Percentiles rank a stretch among this genome's conserved stretches.
These are phyloP conservation scores for Petunia hybrid DNA, from an alignment of 305 asterid genomes.

Conservation along the genomic window DNA sequence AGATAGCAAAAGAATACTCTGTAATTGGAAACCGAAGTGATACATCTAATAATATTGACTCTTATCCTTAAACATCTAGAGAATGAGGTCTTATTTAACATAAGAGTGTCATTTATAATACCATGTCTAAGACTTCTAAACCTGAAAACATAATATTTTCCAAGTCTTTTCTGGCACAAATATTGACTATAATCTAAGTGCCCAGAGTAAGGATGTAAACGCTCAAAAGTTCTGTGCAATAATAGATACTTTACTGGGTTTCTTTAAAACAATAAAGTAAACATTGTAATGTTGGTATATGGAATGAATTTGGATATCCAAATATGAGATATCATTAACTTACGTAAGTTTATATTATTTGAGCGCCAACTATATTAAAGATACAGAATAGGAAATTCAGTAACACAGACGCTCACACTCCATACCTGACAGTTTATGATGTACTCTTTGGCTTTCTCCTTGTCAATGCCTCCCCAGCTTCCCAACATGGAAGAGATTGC, in stretches of 20 bases:
- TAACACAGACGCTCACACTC: slow-evolving; percentile 11
- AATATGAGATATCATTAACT: background rate
- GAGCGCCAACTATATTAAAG: background rate
- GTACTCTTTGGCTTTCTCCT: slow-evolving; percentile 81
- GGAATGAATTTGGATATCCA: slow-evolving; percentile 11
- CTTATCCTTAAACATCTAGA: background rate
- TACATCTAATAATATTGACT: slow-evolving; percentile 10
- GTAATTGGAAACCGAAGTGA: slow-evolving; percentile 9
- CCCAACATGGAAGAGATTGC: slow-evolving; percentile 84
- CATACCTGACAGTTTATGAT: slow-evolving; percentile 83
- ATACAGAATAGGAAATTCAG: slow-evolving; percentile 5
- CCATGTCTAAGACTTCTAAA: slow-evolving; percentile 6
- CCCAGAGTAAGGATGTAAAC: slow-evolving; percentile 2
- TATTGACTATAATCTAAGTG: background rate
- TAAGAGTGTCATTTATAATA: background rate
- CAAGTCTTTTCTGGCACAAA: slow-evolving; percentile 15
- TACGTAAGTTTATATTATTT: background rate
- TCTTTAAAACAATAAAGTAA: background rate
- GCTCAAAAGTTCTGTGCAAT: background rate
- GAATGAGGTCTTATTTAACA: background rate
- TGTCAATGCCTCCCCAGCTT: slow-evolving; percentile 92
- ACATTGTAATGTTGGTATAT: background rate
- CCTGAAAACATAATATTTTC: background rate
- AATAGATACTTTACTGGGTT: background rate
- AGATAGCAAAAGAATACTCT: slow-evolving; percentile 30